A percentile compares a stretch with the other conserved stretches of the same genome.
Evolutionary conservation across 805 yeast species (phyloP).

Genomic region (Ogataea naganishii): DNA sequence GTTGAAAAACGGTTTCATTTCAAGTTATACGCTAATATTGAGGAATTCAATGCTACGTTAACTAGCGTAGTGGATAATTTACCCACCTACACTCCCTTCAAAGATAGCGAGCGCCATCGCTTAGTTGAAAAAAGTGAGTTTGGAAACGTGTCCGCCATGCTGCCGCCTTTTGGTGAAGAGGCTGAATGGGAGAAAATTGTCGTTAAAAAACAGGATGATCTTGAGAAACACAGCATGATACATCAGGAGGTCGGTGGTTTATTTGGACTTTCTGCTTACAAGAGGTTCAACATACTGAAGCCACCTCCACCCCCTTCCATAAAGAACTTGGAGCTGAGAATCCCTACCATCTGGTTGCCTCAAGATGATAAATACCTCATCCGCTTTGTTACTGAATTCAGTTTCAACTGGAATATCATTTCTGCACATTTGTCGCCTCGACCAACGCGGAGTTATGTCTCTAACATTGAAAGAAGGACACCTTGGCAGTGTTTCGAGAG

Average conservation of each 20-base stretch:
- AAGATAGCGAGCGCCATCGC: constrained; percentile 23
- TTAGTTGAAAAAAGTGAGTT: constrained; percentile 18
- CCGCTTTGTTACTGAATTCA: constrained; percentile 74
- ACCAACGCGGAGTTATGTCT: constrained; percentile 61
- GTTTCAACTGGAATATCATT: constrained; percentile 90
- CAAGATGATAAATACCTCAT: constrained; percentile 81
- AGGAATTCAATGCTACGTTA: constrained; percentile 36
- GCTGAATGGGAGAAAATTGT: constrained; percentile 50
- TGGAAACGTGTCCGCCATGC: constrained; percentile 57
- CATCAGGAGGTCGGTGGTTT: constrained; percentile 48
- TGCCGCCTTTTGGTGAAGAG: constrained; percentile 57
- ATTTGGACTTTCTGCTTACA: constrained; percentile 39
- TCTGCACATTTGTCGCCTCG: constrained; percentile 68
- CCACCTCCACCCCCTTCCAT: constrained; percentile 92
- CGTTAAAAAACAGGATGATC: constrained; percentile 37
- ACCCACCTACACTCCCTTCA: constrained; percentile 40
- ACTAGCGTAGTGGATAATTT: constrained; percentile 38
- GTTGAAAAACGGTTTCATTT: constrained; percentile 35
- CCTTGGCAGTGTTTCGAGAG: constrained; percentile 99
- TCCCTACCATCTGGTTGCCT: constrained; percentile 95
- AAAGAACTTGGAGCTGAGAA: constrained; percentile 69
- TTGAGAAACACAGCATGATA: constrained; percentile 30
- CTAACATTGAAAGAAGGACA: constrained; percentile 90
- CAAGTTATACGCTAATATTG: constrained; percentile 33
- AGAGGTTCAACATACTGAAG: constrained; percentile 54